Conservation (phyloP, 345 rosid species). For the Heritiera fomes region DNA sequence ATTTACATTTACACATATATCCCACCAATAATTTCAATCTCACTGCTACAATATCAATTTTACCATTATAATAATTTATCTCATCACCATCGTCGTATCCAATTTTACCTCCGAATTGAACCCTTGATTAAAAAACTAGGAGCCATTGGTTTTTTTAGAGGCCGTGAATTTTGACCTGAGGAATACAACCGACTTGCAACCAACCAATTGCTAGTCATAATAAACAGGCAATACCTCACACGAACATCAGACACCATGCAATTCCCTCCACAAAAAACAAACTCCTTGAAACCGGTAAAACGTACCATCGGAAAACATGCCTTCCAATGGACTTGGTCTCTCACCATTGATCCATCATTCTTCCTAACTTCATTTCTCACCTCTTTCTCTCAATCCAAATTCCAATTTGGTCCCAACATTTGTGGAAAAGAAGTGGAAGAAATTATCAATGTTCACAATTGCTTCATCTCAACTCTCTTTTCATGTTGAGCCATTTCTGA, state of each 20-base stretch:
- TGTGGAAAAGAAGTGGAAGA: not conserved
- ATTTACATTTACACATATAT: too few relatives aligned
- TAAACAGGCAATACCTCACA: not conserved
- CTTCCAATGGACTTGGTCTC: slow-evolving; percentile 23
- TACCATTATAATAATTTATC: too few relatives aligned
- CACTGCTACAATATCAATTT: too few relatives aligned
- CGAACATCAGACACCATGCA: not conserved
- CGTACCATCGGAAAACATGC: not conserved
- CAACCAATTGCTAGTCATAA: not conserved
- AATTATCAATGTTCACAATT: not conserved
- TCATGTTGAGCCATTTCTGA: not conserved
- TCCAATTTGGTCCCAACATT: not conserved
- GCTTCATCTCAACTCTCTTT: not conserved
- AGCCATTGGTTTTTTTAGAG: too few relatives aligned
- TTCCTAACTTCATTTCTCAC: not conserved
- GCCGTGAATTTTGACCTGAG: too few relatives aligned
- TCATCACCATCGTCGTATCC: too few relatives aligned
- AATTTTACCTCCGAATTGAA: too few relatives aligned
- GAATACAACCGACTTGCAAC: not conserved
- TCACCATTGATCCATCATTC: slow-evolving; percentile 11
- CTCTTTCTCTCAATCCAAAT: not conserved
- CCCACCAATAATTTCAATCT: too few relatives aligned
- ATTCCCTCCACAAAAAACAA: not conserved
- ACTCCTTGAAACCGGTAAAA: slow-evolving; percentile 26
- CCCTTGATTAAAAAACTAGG: too few relatives aligned